These are phyloP conservation scores for Wickerhamiella slavikovae DNA, from an alignment of 805 yeast genomes.

Conservation along the genomic window DNA sequence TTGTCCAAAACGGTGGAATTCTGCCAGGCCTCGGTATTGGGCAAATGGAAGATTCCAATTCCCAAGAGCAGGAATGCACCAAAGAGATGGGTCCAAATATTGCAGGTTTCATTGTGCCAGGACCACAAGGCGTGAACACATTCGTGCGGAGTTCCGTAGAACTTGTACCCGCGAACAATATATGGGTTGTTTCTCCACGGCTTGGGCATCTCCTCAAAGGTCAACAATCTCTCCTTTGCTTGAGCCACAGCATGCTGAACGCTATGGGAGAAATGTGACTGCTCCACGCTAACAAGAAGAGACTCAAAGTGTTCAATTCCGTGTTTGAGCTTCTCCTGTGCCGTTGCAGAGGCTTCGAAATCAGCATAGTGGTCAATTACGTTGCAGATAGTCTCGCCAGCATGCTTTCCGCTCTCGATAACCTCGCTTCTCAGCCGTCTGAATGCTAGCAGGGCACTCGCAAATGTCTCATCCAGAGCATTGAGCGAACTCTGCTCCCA, in stretches of 20 bases:
- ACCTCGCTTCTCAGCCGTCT: slow-evolving; percentile 15
- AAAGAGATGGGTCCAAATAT: slow-evolving; percentile 78
- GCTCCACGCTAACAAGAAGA: slow-evolving; percentile 16
- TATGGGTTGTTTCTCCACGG: slow-evolving; percentile 87
- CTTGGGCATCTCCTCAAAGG: slow-evolving; percentile 73
- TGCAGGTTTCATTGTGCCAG: slow-evolving; percentile 71
- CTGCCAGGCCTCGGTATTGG: slow-evolving; percentile 31
- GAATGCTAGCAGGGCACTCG: slow-evolving; percentile 13
- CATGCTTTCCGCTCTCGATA: slow-evolving; percentile 15
- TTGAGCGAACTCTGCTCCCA: slow-evolving; percentile 17
- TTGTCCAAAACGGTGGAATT: slow-evolving; percentile 25
- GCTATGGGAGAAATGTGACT: slow-evolving; percentile 10
- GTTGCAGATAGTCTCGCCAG: slow-evolving; percentile 16
- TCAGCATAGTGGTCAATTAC: slow-evolving; percentile 14
- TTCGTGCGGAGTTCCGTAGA: slow-evolving; percentile 38
- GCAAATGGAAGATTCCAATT: slow-evolving; percentile 40
- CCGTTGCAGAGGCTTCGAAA: slow-evolving; percentile 8
- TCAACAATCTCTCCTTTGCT: slow-evolving; percentile 28
- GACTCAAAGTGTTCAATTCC: slow-evolving; percentile 18
- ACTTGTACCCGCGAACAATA: slow-evolving; percentile 70
- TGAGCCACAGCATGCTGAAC: slow-evolving; percentile 10
- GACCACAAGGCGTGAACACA: slow-evolving; percentile 40
- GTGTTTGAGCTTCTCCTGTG: slow-evolving; percentile 11
- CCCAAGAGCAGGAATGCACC: slow-evolving; percentile 45
- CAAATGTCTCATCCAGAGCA: slow-evolving; percentile 15